Evolutionary conservation across 2,329 filamentous ascomycete species (phyloP).

Genomic region (Cladophialophora immunda): DNA sequence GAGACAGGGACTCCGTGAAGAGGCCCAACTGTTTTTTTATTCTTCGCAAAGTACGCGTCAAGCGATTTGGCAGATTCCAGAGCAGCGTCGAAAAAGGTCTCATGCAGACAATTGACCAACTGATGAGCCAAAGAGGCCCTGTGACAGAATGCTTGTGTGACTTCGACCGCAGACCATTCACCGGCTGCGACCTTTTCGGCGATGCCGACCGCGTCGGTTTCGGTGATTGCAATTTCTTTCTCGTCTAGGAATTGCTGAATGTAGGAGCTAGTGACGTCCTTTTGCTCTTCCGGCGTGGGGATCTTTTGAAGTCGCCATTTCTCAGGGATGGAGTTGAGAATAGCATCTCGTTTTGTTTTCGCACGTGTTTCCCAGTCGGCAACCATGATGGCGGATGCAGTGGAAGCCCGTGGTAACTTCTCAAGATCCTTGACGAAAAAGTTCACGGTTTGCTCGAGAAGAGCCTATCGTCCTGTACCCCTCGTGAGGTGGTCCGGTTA

Average conservation of each 20-base stretch:
- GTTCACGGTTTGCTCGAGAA: background rate
- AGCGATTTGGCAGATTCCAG: conserved; percentile 58
- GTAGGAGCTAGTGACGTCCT: conserved; percentile 65
- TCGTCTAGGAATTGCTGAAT: conserved; percentile 64
- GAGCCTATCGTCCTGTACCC: background rate
- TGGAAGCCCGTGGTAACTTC: background rate
- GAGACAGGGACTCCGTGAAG: conserved; percentile 70
- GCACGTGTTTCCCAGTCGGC: conserved; percentile 60
- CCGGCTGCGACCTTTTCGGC: conserved; percentile 63
- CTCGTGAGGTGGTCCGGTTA: background rate
- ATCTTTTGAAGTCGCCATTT: conserved; percentile 63
- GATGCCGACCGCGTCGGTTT: conserved; percentile 66
- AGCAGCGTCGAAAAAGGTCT: conserved; percentile 64
- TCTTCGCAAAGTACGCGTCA: conserved; percentile 55
- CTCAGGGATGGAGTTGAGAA: conserved; percentile 63
- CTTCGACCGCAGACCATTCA: conserved; percentile 65
- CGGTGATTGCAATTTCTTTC: conserved; percentile 68
- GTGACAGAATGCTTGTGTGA: conserved; percentile 66
- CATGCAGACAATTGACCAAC: conserved; percentile 62
- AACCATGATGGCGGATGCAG: conserved; percentile 30
- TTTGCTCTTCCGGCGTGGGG: conserved; percentile 61
- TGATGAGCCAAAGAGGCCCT: conserved; percentile 67
- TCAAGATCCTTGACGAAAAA: background rate
- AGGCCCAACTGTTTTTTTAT: conserved; percentile 62
- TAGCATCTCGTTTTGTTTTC: conserved; percentile 62